Evolutionary conservation across 352 stramenopile species (phyloP).

Genomic region (Phytopythium cucurbitacearum): DNA sequence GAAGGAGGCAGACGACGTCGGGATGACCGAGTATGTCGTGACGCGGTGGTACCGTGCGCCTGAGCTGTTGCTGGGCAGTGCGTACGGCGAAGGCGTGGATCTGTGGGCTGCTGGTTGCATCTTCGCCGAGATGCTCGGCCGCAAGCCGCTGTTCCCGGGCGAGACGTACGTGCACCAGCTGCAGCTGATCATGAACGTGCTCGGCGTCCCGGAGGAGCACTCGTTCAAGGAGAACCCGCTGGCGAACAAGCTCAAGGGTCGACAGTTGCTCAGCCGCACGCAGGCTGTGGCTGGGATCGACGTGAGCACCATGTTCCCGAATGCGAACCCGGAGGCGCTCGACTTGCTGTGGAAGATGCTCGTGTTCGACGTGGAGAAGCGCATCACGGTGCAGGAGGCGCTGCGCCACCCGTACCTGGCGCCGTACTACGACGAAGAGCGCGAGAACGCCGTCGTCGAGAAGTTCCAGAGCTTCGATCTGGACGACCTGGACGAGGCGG

Average conservation of each 20-base stretch:
- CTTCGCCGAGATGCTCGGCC: constrained; percentile 85
- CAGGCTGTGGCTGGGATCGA: constrained; percentile 80
- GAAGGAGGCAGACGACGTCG: constrained; percentile 80
- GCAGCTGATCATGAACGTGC: constrained; percentile 88
- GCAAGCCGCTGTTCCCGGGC: constrained; percentile 81
- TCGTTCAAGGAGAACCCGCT: constrained; percentile 88
- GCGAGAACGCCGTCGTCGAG: constrained; percentile 60
- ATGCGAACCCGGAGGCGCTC: constrained; percentile 78
- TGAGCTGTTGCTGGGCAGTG: constrained; percentile 80
- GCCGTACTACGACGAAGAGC: constrained; percentile 80
- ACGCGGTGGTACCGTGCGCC: constrained; percentile 87
- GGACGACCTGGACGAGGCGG: constrained; percentile 74
- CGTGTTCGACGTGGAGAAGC: constrained; percentile 92
- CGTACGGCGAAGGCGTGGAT: constrained; percentile 81
- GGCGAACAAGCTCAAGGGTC: constrained; percentile 85
- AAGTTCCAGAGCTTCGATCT: constrained; percentile 84
- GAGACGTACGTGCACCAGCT: constrained; percentile 87
- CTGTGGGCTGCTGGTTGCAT: constrained; percentile 86
- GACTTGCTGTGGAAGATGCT: constrained; percentile 88
- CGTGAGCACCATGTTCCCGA: constrained; percentile 78
- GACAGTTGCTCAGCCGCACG: constrained; percentile 78
- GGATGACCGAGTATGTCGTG: constrained; percentile 91
- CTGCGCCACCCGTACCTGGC: constrained; percentile 96
- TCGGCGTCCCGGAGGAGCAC: constrained; percentile 82
- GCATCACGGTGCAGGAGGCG: constrained; percentile 95